Evolutionary conservation across 2,329 filamentous ascomycete genomes (phyloP).

Genomic region (Cladosporium sp.): DNA sequence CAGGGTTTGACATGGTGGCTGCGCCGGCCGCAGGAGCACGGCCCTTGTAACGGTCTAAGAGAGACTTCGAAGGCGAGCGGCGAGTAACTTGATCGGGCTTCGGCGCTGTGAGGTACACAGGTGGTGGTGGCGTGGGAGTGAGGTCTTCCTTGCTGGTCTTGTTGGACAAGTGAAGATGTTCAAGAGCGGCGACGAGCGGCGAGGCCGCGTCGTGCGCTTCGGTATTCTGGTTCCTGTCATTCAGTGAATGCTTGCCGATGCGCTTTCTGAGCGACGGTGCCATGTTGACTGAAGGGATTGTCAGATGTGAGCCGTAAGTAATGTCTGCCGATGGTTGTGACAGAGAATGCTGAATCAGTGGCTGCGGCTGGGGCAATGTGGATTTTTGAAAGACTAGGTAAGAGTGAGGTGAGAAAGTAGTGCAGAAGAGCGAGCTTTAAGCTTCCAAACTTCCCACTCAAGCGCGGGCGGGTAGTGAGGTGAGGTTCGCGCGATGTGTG

Average conservation of each 20-base stretch:
- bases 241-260: slow-evolving; percentile 4
- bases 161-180: not conserved
- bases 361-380: no score
- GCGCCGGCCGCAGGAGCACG: not conserved
- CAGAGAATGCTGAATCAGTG: not conserved
- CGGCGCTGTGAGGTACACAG: not conserved
- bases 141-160: slow-evolving; percentile 3
- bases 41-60: slow-evolving; percentile 12
- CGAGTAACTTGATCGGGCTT: not conserved
- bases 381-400: no score
- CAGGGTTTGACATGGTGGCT: not conserved
- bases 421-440: no score
- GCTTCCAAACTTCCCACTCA: no score
- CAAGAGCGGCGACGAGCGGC: not conserved
- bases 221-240: not conserved
- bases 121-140: slow-evolving; percentile 4
- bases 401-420: no score
- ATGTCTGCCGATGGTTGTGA: not conserved
- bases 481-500: no score
- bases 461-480: no score
- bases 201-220: not conserved
- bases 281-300: not conserved
- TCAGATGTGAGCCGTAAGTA: not conserved
- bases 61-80: slow-evolving; percentile 8
- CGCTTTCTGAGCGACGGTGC: slow-evolving; percentile 10